Percentiles rank a stretch among this genome's conserved stretches.
phyloP scores from a whole-genome alignment of 2,329 filamentous ascomycete species.

The Stagonosporopsis vannaccii region DNA sequence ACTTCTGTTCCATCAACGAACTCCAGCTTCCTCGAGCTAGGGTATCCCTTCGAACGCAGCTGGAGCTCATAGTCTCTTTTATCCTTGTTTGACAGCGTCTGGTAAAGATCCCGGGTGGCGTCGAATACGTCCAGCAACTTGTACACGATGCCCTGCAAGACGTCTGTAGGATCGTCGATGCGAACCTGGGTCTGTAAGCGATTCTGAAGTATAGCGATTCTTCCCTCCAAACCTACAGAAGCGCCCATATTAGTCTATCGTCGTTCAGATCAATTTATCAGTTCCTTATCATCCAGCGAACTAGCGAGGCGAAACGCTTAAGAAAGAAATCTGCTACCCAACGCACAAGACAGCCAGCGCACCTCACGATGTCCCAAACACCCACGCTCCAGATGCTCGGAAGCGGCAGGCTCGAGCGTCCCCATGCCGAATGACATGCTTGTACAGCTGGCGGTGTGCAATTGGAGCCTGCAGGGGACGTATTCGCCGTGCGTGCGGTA shows the following conservation, averaged over 20 bases:
- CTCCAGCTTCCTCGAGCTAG: conserved; percentile 34
- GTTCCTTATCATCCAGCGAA: conserved; percentile 16
- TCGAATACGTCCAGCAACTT: conserved; percentile 46
- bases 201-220: not conserved
- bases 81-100: conserved; percentile 42
- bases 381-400: conserved; percentile 15
- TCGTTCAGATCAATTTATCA: not conserved
- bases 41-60: conserved; percentile 40
- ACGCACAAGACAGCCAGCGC: conserved; percentile 22
- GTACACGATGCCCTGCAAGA: conserved; percentile 43
- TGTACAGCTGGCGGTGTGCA: conserved; percentile 47
- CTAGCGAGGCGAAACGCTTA: conserved; percentile 27
- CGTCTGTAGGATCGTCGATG: conserved; percentile 34
- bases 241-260: conserved; percentile 30
- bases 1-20: conserved; percentile 37
- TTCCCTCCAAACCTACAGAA: conserved; percentile 28
- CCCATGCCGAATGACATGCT: conserved; percentile 42
- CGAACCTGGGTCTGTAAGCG: conserved; percentile 32
- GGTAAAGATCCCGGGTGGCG: conserved; percentile 43
- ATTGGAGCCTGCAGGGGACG: conserved; percentile 37
- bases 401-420: conserved; percentile 19
- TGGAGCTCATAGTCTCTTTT: conserved; percentile 42
- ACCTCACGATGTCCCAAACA: conserved; percentile 30
- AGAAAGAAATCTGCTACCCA: conserved; percentile 20
- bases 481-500: conserved; percentile 31